Conservation (phyloP, 2,329 filamentous ascomycete species). For the Hypoxylon sp. region DNA sequence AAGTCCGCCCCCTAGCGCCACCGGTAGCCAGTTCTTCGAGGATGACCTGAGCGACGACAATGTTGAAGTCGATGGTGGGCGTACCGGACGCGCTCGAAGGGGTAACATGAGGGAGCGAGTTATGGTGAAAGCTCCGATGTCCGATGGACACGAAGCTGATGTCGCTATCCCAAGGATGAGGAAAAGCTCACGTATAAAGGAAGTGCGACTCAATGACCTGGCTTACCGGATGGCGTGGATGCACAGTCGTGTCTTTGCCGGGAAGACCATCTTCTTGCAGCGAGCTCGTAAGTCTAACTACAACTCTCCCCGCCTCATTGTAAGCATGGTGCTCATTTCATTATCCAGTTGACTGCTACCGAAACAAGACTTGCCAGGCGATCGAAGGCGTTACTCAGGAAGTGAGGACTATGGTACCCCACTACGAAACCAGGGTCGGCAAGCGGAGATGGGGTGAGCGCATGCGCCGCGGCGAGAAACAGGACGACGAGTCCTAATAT, state of each 20-base stretch:
- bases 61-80: conserved; percentile 68
- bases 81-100: conserved; percentile 56
- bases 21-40: conserved; percentile 81
- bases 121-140: conserved; percentile 74
- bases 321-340: conserved; percentile 36
- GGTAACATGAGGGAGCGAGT: conserved; percentile 55
- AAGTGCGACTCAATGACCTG: conserved; percentile 92
- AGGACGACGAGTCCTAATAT: conserved; percentile 51
- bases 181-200: conserved; percentile 79
- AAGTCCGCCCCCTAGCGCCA: conserved; percentile 81
- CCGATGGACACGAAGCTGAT: conserved; percentile 80
- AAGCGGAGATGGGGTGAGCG: conserved; percentile 82
- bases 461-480: conserved; percentile 59
- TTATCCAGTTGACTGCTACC: conserved; percentile 86
- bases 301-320: conserved; percentile 30
- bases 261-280: conserved; percentile 88
- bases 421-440: conserved; percentile 90
- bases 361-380: conserved; percentile 66
- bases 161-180: conserved; percentile 83
- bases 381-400: conserved; percentile 86
- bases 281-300: conserved; percentile 80
- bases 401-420: conserved; percentile 79
- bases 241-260: conserved; percentile 91
- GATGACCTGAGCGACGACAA: conserved; percentile 72
- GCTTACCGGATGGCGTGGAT: conserved; percentile 98